Evolutionary conservation across 2,329 filamentous ascomycete genomes (phyloP).

Genomic region (Aspergillus terreus): DNA sequence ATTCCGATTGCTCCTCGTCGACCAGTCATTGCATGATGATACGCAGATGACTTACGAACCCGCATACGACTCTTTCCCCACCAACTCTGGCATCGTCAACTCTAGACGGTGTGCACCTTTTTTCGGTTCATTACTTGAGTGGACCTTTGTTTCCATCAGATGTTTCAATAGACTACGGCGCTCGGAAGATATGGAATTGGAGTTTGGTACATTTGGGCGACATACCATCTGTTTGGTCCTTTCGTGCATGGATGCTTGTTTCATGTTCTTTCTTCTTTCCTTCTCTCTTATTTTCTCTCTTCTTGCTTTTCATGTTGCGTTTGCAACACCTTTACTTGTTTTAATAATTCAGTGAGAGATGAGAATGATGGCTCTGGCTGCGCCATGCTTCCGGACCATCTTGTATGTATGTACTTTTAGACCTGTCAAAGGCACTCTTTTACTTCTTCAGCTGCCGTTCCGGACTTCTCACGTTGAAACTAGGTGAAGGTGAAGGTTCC

Average conservation of each 20-base stretch:
- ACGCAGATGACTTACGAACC: background rate
- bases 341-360: background rate
- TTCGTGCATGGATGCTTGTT: constrained; percentile 10
- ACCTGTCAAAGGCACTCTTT: background rate
- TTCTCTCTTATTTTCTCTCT: background rate
- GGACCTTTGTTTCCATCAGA: background rate
- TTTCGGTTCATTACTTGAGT: too few species aligned
- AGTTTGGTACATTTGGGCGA: constrained; percentile 5
- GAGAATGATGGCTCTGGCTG: background rate
- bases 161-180: constrained; percentile 1
- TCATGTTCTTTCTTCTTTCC: constrained; percentile 1
- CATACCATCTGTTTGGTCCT: constrained; percentile 1
- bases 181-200: constrained; percentile 1
- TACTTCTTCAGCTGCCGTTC: too few species aligned
- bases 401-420: constrained; percentile 4
- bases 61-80: background rate
- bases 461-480: too few species aligned
- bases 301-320: background rate
- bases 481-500: too few species aligned
- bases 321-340: constrained; percentile 1
- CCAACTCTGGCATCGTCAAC: background rate
- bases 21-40: constrained; percentile 32
- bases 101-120: background rate
- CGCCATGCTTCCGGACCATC: constrained; percentile 1
- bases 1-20: constrained; percentile 36